Conservation (phyloP, 140 eudicot species). For the Flaveria floridana region DNA sequence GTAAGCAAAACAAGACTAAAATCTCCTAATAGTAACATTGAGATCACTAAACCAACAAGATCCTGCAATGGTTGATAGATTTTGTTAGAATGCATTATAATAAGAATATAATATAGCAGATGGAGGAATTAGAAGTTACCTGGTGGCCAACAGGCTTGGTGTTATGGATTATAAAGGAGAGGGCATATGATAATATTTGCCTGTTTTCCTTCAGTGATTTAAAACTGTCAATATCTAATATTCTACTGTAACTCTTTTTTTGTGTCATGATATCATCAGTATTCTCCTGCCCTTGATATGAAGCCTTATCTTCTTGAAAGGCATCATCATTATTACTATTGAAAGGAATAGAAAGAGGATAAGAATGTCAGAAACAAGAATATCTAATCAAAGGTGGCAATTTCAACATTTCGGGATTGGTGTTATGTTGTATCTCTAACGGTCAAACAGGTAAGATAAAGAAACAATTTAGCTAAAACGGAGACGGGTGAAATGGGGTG, state of each 20-base stretch:
- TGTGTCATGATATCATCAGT: constrained; percentile 37
- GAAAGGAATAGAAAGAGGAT: constrained; percentile 13
- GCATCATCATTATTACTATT: constrained; percentile 25
- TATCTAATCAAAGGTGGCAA: constrained; percentile 8
- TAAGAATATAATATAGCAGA: constrained; percentile 14
- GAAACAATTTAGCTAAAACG: neutral
- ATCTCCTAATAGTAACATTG: constrained; percentile 85
- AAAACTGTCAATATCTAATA: constrained; percentile 59
- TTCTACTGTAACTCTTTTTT: constrained; percentile 53
- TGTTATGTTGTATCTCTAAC: neutral
- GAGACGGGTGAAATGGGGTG: neutral
- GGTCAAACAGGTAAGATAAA: neutral
- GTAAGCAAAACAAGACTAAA: constrained; percentile 94
- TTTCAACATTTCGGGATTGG: neutral
- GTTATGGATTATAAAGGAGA: constrained; percentile 80
- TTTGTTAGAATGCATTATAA: constrained; percentile 11
- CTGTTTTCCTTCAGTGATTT: constrained; percentile 66
- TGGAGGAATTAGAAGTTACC: constrained; percentile 41
- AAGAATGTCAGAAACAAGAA: constrained; percentile 13
- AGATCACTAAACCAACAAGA: constrained; percentile 97
- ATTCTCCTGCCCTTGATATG: constrained; percentile 35
- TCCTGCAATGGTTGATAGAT: constrained; percentile 52
- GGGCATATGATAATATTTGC: constrained; percentile 49
- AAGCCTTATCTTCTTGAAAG: constrained; percentile 36
- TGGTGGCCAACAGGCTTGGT: constrained; percentile 96